phyloP scores from a whole-genome alignment of 768 basidiomycete genomes.

The Psilocybe subaeruginosa region DNA sequence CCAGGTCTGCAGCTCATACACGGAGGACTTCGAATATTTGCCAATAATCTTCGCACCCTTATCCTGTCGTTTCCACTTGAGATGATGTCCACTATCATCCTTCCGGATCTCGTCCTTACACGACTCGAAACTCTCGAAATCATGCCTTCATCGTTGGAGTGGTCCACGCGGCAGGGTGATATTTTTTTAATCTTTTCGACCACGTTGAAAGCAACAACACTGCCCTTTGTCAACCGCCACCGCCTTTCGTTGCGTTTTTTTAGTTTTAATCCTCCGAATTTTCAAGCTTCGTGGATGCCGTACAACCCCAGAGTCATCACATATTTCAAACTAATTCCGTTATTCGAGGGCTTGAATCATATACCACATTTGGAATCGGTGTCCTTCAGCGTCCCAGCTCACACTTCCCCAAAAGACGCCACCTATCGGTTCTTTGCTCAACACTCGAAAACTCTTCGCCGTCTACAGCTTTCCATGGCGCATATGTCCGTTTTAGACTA shows the following conservation, averaged over 20 bases:
- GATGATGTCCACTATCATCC: not conserved
- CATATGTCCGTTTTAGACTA: not conserved
- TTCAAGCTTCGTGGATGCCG: not conserved
- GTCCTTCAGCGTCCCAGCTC: not conserved
- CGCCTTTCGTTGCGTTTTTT: not conserved
- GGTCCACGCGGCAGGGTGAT: not conserved
- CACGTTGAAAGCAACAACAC: not conserved
- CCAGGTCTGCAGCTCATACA: not conserved
- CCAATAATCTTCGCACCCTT: not conserved
- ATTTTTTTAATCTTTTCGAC: not conserved
- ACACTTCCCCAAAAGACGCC: not conserved
- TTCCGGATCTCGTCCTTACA: not conserved
- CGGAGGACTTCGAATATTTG: not conserved
- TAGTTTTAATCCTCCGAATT: not conserved
- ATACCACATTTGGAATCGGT: not conserved
- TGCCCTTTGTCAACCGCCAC: constrained; percentile 1
- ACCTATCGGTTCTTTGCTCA: not conserved
- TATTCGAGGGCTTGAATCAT: not conserved
- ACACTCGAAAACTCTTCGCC: not conserved
- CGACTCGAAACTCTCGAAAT: constrained; percentile 1
- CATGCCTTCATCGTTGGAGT: not conserved
- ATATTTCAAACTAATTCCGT: not conserved
- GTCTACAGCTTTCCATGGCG: not conserved
- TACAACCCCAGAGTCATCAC: not conserved
- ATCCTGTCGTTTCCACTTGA: not conserved